Conservation (phyloP, 495 filamentous ascomycete species). For the Penicillium crystallinum region DNA sequence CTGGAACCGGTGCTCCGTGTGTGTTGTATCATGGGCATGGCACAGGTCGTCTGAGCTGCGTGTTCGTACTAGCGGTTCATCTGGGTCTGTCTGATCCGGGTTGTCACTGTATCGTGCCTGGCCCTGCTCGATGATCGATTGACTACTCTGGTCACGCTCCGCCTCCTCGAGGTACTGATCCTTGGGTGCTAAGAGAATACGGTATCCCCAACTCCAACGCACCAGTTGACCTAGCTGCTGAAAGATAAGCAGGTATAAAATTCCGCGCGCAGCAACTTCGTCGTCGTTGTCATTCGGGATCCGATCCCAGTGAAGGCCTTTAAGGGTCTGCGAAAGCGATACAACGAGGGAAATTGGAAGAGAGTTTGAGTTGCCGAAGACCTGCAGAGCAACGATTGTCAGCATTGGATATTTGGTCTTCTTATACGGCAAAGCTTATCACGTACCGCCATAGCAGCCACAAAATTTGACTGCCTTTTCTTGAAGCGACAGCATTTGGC, state of each 20-base stretch:
- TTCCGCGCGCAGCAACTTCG: constrained; percentile 88
- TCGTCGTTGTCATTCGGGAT: constrained; percentile 90
- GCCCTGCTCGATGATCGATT: constrained; percentile 56
- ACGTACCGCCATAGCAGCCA: constrained; percentile 88
- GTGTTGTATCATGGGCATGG: constrained; percentile 12
- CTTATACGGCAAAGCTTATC: not conserved
- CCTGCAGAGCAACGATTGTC: constrained; percentile 34
- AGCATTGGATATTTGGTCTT: constrained; percentile 2
- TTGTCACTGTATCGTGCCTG: constrained; percentile 60
- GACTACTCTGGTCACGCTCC: constrained; percentile 47
- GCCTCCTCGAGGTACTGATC: constrained; percentile 56
- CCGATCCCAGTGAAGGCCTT: constrained; percentile 88
- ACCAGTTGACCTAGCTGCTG: constrained; percentile 95
- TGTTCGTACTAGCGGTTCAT: constrained; percentile 40
- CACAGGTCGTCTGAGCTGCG: constrained; percentile 25
- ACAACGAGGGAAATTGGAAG: constrained; percentile 94
- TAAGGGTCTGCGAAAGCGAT: constrained; percentile 84
- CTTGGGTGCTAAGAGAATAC: constrained; percentile 79
- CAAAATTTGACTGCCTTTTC: constrained; percentile 83
- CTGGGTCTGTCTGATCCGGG: constrained; percentile 40
- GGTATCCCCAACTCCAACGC: constrained; percentile 97
- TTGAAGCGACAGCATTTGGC: constrained; percentile 72
- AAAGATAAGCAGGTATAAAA: constrained; percentile 93
- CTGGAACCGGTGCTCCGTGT: constrained; percentile 25
- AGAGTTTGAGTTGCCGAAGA: constrained; percentile 98